These are phyloP conservation scores for Aspergillus indologenus DNA, from an alignment of 495 filamentous ascomycete genomes.

Conservation along the genomic window DNA sequence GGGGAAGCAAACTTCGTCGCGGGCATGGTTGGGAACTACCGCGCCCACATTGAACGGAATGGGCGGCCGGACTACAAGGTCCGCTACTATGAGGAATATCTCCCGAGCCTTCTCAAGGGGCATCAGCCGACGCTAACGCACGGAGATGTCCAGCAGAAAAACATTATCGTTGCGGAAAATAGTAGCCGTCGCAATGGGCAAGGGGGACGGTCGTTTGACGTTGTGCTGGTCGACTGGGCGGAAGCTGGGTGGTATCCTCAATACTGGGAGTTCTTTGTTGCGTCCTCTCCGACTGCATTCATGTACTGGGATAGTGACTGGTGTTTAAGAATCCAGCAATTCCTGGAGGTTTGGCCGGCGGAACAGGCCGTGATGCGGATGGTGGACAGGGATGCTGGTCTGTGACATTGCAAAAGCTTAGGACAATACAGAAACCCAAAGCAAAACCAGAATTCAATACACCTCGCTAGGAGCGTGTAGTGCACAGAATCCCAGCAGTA, in stretches of 20 bases:
- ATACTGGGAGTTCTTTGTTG: conserved; percentile 27
- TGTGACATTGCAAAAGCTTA: too few species aligned
- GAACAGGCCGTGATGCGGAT: conserved; percentile 28
- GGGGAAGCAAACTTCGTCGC: too few species aligned
- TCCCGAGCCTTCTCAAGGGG: conserved; percentile 21
- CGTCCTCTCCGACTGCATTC: conserved; percentile 14
- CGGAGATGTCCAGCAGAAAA: conserved; percentile 30
- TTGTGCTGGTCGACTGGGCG: conserved; percentile 28
- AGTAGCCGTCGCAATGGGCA: conserved; percentile 17
- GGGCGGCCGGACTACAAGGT: conserved; percentile 28
- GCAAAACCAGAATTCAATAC: too few species aligned
- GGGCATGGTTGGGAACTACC: too few species aligned
- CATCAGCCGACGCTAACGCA: conserved; percentile 30
- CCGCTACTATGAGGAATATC: conserved; percentile 25
- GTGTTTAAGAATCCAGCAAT: conserved; percentile 27
- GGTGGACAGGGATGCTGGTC: conserved; percentile 28
- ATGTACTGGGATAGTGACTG: conserved; percentile 30
- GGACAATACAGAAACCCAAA: too few species aligned
- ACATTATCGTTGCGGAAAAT: conserved; percentile 29
- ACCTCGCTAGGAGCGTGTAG: too few species aligned
- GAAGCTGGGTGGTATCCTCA: conserved; percentile 28
- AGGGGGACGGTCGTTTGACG: conserved; percentile 26
- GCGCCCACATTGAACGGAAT: too few species aligned
- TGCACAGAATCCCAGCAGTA: too few species aligned
- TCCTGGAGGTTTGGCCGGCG: conserved; percentile 29